These are phyloP conservation scores for Annulohypoxylon moriforme DNA, from an alignment of 495 filamentous ascomycete genomes.

Conservation along the genomic window DNA sequence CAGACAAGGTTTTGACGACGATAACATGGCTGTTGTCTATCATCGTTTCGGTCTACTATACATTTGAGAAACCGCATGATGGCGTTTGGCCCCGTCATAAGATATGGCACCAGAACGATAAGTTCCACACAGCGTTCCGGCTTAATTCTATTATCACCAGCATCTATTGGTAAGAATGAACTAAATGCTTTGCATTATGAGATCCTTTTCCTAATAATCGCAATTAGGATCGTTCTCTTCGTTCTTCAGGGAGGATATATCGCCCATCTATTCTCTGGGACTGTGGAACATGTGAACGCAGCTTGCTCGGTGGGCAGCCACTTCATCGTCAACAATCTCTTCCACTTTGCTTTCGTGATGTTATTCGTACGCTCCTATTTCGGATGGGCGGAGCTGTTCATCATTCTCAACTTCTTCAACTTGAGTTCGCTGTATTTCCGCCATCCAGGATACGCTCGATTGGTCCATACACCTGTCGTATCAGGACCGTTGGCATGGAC, in stretches of 20 bases:
- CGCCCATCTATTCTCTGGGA: conserved; percentile 76
- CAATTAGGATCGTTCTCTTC: conserved; percentile 74
- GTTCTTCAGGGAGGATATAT: conserved; percentile 80
- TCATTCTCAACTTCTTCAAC: conserved; percentile 85
- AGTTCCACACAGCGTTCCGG: conserved; percentile 77
- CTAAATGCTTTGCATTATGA: not conserved
- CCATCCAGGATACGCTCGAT: conserved; percentile 70
- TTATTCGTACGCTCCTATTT: conserved; percentile 83
- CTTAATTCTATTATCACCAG: conserved; percentile 74
- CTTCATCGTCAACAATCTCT: conserved; percentile 86
- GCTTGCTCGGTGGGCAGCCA: conserved; percentile 82
- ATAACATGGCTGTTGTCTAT: conserved; percentile 78
- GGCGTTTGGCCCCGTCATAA: conserved; percentile 62
- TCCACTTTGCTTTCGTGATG: conserved; percentile 81
- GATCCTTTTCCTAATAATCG: conserved; percentile 14
- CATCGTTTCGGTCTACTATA: conserved; percentile 75
- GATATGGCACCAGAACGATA: conserved; percentile 77
- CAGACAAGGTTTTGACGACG: conserved; percentile 73
- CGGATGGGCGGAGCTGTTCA: conserved; percentile 75
- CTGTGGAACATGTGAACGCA: conserved; percentile 67
- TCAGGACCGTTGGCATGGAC: conserved; percentile 86
- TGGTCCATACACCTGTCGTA: conserved; percentile 79
- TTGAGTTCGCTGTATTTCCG: conserved; percentile 82
- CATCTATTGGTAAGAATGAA: conserved; percentile 76
- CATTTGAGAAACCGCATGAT: conserved; percentile 69